Conservation (phyloP, 2,329 filamentous ascomycete species). For the Myriosclerotinia duriaeana region DNA sequence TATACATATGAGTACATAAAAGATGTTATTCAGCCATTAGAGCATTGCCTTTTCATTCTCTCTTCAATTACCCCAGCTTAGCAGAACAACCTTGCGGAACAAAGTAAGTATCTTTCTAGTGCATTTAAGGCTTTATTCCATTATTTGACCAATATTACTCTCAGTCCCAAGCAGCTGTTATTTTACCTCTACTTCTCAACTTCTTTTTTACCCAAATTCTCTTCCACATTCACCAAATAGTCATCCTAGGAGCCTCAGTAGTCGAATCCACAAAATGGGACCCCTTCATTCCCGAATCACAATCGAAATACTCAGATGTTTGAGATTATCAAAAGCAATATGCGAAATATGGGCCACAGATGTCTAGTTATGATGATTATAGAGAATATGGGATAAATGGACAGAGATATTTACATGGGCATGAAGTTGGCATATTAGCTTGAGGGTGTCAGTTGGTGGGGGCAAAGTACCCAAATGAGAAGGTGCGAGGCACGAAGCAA, state of each 20-base stretch:
- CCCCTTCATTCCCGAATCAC: background rate
- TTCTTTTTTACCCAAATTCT: no score
- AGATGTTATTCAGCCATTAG: background rate
- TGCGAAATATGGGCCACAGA: background rate
- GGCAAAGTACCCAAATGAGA: background rate
- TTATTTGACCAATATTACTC: background rate
- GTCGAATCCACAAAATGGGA: background rate
- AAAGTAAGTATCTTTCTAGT: no score
- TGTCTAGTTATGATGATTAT: background rate
- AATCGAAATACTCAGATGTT: background rate
- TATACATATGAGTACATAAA: background rate
- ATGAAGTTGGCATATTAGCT: no score
- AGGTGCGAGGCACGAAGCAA: background rate
- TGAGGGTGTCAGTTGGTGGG: no score
- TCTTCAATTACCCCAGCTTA: background rate
- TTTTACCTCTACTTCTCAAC: background rate
- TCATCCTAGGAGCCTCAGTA: no score
- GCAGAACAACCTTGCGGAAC: no score
- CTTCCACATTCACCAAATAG: no score
- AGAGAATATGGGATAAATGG: background rate
- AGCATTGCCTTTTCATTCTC: background rate
- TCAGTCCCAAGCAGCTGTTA: background rate
- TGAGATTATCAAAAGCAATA: background rate
- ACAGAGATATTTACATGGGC: fast-evolving
- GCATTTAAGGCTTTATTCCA: fast-evolving